Evolutionary conservation across 2,329 filamentous ascomycete species (phyloP).

Genomic region (Hypoxylon sp.): DNA sequence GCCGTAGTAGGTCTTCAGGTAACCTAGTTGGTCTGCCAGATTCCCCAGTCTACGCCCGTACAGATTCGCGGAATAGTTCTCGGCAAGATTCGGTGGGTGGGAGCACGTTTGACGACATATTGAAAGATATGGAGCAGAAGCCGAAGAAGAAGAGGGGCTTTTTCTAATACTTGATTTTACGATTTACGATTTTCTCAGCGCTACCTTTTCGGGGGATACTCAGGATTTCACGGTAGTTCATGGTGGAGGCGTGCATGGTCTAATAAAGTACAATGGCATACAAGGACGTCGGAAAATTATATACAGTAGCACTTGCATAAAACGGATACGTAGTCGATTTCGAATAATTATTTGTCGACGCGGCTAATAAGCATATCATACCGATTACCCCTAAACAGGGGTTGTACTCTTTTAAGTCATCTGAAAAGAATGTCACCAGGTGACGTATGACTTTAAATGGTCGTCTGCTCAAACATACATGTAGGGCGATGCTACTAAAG

Average conservation of each 20-base stretch:
- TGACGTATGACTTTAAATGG: conserved; percentile 28
- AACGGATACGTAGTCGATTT: conserved; percentile 24
- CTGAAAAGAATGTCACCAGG: conserved; percentile 29
- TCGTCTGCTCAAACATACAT: conserved; percentile 5
- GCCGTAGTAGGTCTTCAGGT: conserved; percentile 53
- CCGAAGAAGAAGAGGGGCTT: conserved; percentile 56
- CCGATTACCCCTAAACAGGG: conserved; percentile 6
- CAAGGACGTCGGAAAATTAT: conserved; percentile 34
- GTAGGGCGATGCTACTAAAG: neutral
- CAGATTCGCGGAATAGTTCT: conserved; percentile 46
- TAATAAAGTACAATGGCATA: conserved; percentile 30
- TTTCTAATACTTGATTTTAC: conserved; percentile 47
- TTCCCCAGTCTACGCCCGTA: conserved; percentile 40
- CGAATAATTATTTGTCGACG: conserved; percentile 19
- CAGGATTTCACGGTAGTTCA: neutral
- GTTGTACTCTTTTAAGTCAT: conserved; percentile 18
- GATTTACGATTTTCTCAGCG: conserved; percentile 20
- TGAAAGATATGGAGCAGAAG: conserved; percentile 54
- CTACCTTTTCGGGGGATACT: conserved; percentile 6
- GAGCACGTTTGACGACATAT: conserved; percentile 56
- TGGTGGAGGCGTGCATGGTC: conserved; percentile 28
- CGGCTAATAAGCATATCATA: conserved; percentile 34
- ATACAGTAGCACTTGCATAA: conserved; percentile 40
- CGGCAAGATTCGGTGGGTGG: conserved; percentile 51
- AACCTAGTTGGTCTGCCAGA: conserved; percentile 50